Evolutionary conservation across 345 rosid species (phyloP).

Genomic region (Geranium brycei): DNA sequence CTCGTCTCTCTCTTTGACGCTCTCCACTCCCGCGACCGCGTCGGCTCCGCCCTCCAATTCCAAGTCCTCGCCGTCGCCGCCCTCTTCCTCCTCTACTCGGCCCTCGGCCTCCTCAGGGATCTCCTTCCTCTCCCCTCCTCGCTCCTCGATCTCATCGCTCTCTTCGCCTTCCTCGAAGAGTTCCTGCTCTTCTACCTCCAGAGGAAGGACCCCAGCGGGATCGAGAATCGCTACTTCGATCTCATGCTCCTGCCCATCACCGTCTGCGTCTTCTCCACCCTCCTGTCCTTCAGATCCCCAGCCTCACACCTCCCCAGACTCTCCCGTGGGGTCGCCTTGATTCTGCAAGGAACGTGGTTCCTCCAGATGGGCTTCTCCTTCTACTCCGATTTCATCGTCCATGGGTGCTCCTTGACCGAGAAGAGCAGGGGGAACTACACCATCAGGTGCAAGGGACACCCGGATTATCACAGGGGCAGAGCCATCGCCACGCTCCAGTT

Average conservation of each 20-base stretch:
- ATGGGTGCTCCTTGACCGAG: constrained; percentile 54
- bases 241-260: constrained; percentile 72
- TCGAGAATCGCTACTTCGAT: constrained; percentile 69
- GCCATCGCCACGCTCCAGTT: constrained; percentile 89
- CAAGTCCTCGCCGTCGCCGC: constrained; percentile 47
- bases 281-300: constrained; percentile 29
- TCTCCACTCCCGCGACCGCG: constrained; percentile 31
- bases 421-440: constrained; percentile 72
- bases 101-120: constrained; percentile 28
- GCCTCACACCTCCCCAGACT: constrained; percentile 24
- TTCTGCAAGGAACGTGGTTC: constrained; percentile 83
- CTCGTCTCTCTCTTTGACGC: constrained; percentile 46
- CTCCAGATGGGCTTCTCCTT: constrained; percentile 80
- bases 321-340: constrained; percentile 57
- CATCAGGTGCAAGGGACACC: constrained; percentile 60
- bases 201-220: constrained; percentile 54
- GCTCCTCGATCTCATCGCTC: constrained; percentile 39
- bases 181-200: constrained; percentile 62
- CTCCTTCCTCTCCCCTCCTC: constrained; percentile 31
- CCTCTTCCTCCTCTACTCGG: constrained; percentile 51
- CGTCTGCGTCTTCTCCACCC: constrained; percentile 45
- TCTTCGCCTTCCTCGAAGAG: constrained; percentile 75
- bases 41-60: constrained; percentile 58
- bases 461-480: constrained; percentile 68
- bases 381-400: constrained; percentile 44